A percentile compares a stretch with the other conserved stretches of the same genome.
phyloP scores from a whole-genome alignment of 495 filamentous ascomycete species.

The Penicillium paradoxum region DNA sequence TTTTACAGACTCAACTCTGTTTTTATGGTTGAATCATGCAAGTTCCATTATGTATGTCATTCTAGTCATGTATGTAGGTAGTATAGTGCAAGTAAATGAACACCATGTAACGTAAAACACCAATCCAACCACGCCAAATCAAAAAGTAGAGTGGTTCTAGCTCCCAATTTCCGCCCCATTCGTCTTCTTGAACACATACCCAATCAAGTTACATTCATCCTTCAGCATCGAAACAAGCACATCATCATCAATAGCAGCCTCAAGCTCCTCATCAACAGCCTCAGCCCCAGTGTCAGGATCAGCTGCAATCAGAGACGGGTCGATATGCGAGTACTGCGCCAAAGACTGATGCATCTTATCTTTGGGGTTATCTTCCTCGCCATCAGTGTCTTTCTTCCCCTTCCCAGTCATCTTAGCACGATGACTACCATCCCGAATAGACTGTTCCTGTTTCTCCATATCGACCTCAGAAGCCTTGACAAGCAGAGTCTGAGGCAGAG shows the following conservation, averaged over 20 bases:
- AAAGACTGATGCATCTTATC: constrained; percentile 53
- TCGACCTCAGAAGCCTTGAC: constrained; percentile 57
- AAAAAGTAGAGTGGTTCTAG: background rate
- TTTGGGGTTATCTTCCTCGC: constrained; percentile 25
- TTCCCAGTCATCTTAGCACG: constrained; percentile 9
- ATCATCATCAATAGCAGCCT: constrained; percentile 51
- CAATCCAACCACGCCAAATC: background rate
- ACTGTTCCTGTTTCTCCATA: constrained; percentile 55
- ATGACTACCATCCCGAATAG: constrained; percentile 33
- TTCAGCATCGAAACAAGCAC: constrained; percentile 55
- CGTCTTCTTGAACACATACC: constrained; percentile 66
- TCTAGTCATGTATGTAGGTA: background rate
- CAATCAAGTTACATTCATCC: constrained; percentile 55
- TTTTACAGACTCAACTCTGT: too few relatives aligned
- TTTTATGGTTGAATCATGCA: background rate
- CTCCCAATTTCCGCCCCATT: constrained; percentile 24
- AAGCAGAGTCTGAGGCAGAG: constrained; percentile 38
- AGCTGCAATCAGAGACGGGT: constrained; percentile 40
- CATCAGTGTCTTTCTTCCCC: constrained; percentile 2
- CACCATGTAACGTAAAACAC: background rate
- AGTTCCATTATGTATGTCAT: background rate
- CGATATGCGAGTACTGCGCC: constrained; percentile 65
- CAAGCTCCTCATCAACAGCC: constrained; percentile 25
- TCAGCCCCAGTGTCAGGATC: constrained; percentile 9
- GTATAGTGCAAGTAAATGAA: background rate